These are phyloP conservation scores for Monosporascus sp. DNA, from an alignment of 2,329 filamentous ascomycete species.

Conservation along the genomic window DNA sequence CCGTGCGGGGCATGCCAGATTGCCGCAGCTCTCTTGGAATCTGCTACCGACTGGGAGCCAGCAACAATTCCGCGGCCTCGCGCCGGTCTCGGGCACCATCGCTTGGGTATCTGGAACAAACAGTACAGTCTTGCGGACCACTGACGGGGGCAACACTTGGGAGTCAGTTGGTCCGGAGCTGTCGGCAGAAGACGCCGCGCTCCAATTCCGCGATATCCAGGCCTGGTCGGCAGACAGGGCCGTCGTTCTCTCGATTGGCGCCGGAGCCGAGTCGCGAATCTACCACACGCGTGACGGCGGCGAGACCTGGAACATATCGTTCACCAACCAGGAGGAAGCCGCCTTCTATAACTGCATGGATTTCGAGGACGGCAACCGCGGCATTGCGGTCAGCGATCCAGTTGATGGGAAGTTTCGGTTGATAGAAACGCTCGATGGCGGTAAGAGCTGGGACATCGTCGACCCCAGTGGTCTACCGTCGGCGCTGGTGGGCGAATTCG, in stretches of 20 bases:
- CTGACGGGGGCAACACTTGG: slow-evolving; percentile 26
- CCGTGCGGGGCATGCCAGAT: too few species aligned
- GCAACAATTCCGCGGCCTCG: slow-evolving; percentile 26
- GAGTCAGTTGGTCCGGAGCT: slow-evolving; percentile 23
- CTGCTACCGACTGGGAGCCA: slow-evolving; percentile 19
- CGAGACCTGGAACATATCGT: slow-evolving; percentile 20
- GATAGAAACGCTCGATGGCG: slow-evolving; percentile 26
- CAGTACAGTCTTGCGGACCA: slow-evolving; percentile 25
- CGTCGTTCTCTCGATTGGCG: slow-evolving; percentile 33
- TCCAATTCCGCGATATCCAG: slow-evolving; percentile 31
- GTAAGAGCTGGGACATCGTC: slow-evolving; percentile 20
- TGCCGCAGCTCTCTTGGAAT: slow-evolving; percentile 15
- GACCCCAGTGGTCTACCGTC: slow-evolving; percentile 20
- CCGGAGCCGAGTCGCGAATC: slow-evolving; percentile 25
- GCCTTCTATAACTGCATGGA: slow-evolving; percentile 31
- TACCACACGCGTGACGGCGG: slow-evolving; percentile 26
- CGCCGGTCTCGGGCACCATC: slow-evolving; percentile 23
- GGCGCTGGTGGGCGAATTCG: slow-evolving; percentile 23
- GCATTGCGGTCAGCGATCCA: slow-evolving; percentile 28
- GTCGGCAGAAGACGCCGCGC: slow-evolving; percentile 12
- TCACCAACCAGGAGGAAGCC: slow-evolving; percentile 21
- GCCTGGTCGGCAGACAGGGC: slow-evolving; percentile 36
- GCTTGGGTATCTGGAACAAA: slow-evolving; percentile 28
- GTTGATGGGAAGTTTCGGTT: slow-evolving; percentile 28
- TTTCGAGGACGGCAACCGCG: slow-evolving; percentile 19